Evolutionary conservation across 495 filamentous ascomycete species (phyloP).

Genomic region (Neurospora intermedia): DNA sequence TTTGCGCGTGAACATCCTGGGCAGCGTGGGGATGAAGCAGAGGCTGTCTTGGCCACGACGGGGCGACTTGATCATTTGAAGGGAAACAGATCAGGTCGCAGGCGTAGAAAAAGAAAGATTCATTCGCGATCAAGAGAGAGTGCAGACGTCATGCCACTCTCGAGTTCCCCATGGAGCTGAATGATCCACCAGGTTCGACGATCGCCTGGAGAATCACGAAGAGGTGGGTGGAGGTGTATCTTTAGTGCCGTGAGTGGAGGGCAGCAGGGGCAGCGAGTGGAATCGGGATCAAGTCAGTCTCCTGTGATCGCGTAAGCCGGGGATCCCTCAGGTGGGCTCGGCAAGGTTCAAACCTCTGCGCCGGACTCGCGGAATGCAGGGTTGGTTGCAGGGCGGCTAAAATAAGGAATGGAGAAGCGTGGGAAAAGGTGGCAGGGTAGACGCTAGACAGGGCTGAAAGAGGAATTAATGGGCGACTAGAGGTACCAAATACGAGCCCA

Average conservation of each 20-base stretch:
- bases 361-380: neutral
- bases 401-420: neutral
- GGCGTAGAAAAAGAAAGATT: neutral
- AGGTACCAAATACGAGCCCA: neutral
- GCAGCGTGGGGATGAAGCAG: neutral
- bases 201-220: neutral
- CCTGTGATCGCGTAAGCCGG: neutral
- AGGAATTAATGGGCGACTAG: neutral
- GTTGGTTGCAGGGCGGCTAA: neutral
- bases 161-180: neutral
- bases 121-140: neutral
- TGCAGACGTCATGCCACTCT: neutral
- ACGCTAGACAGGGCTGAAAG: neutral
- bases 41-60: neutral
- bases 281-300: neutral
- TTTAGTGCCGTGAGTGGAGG: neutral
- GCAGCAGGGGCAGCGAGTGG: neutral
- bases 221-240: neutral
- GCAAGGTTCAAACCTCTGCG: neutral
- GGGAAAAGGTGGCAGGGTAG: neutral
- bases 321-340: neutral
- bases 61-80: neutral
- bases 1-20: conserved; percentile 15
- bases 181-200: neutral
- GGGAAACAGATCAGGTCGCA: neutral